A percentile compares a stretch with the other conserved stretches of the same genome.
Evolutionary conservation across 768 basidiomycete species (phyloP).

Genomic region (Lentinula sp.): DNA sequence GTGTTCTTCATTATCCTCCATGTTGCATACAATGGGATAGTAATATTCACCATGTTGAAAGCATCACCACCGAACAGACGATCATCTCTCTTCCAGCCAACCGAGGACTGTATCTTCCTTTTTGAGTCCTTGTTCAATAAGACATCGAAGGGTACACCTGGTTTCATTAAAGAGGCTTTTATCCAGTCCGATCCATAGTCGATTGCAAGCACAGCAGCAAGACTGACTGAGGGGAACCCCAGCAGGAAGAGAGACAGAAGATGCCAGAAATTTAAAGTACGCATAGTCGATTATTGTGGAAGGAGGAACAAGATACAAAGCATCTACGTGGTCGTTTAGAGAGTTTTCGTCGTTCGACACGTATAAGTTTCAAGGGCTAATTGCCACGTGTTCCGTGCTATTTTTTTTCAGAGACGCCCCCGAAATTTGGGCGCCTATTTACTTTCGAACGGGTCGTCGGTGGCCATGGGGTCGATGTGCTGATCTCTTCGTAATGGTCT

Average conservation of each 20-base stretch:
- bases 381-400: background rate
- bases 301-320: background rate
- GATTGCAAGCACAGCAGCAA: slow-evolving; percentile 84
- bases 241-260: slow-evolving; percentile 31
- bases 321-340: slow-evolving; percentile 3
- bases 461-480: too few species aligned
- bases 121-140: slow-evolving; percentile 96
- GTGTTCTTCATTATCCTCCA: background rate
- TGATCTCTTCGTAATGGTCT: background rate
- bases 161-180: slow-evolving; percentile 93
- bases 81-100: slow-evolving; percentile 90
- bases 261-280: slow-evolving; percentile 28
- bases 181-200: slow-evolving; percentile 99
- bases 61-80: slow-evolving; percentile 88
- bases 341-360: background rate
- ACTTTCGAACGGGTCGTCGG: background rate
- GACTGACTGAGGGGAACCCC: slow-evolving; percentile 32
- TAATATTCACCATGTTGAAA: slow-evolving; percentile 67
- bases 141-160: slow-evolving; percentile 92
- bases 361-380: background rate
- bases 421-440: background rate
- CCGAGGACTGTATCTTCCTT: slow-evolving; percentile 85
- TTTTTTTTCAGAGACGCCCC: background rate
- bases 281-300: slow-evolving; percentile 24
- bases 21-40: background rate